Evolutionary conservation across 257 asterid species (phyloP), one percentile per base, ranked within the genome.

Genomic region (Fraxinus anomala): DNA sequence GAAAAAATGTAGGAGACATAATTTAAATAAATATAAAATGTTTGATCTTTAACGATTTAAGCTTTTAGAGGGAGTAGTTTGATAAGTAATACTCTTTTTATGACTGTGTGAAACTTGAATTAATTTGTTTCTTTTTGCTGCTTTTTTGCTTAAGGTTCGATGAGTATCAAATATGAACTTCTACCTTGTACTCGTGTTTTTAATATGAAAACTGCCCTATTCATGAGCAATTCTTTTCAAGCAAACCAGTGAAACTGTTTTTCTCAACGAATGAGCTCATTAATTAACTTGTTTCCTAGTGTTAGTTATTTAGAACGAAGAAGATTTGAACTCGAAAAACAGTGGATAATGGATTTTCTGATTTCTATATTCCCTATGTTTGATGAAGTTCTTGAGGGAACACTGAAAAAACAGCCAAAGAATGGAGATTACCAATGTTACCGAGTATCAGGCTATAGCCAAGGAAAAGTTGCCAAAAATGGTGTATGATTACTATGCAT

Each of bases 381-480:
- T 6, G 26, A 77, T 80, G 69, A 44, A 79, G 83, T 77, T 33
- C 13, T 1, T 65, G 66, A 68, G 79, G 87, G 81, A 85, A 80
- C 51, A 69, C 75, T 72, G 70, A 72, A 68, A 19, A 44, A 68
- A 28, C 70, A 19, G 49, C 36, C 19, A 83, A 83, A 94, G 89
- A 97, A 63, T 63, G 74, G 92, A 88, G 86, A 39, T 94, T 13
- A 92, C 98, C 75, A 94, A 94, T 80, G 98, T 94, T 30, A 82
- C 37, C 34, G 98, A 94, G 85, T 92, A 92, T 78, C 91, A 94
- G 87, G 82, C 81, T 6, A 76, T 85, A n/a, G 88, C 88, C 26
- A 85, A 79, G 81, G 78, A 76, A 34, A 82, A 85, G 66, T 56
- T 85, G 70, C 86, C 88, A 13, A 85, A 85, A 76, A 85, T 81